Evolutionary conservation across 2,329 filamentous ascomycete species (phyloP), one percentile per base, ranked within the genome.

Genomic region (Fusarium sp.): DNA sequence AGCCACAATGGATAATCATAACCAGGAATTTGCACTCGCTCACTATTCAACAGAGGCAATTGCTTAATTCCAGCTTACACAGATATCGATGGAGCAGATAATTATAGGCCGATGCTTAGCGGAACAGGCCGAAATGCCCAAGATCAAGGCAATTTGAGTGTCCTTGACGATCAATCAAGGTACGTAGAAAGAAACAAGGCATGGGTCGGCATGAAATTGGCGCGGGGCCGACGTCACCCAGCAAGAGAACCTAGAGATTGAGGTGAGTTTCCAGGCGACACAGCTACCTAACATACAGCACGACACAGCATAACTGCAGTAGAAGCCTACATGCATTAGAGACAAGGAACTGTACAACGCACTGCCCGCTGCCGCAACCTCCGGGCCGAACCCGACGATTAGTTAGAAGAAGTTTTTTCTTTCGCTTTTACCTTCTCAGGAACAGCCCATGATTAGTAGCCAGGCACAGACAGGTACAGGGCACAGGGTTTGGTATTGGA

Each of bases 381-480:
- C 65, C 60, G 65, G 65, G 46, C 65, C 61, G 60, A 56, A 44
- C 60, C 65, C 48, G 59, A 45, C 56, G 61, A 67, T 69, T 52
- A 67, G 32, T 69, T 52, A 67, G 32, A 41, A 41, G 39, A 62
- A 68, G 51, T 52, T 56, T 68, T 30, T 32, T 40, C 30, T 41
- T 27, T 27, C 25, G 25, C 10, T 11, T 27, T 27, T 27, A 10
- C 39, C 20, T 17, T 37, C 35, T 37, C 32, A 37, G 35, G 33
- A 15, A 14, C 33, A 35, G 15, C 7, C 17, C 47, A 54, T 44
- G 47, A 37, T 43, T 57, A 49, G 55, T 55, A 58, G 55, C 49
- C 58, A 62, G 20, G 20, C 20, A 20, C 20, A 20, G 20, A 20
- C 44, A 46, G 44, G 25, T 30, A 54, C 58, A 62, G 47, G 58